These are phyloP conservation scores for Pulveroboletus sp. DNA, from an alignment of 768 basidiomycete species.

Conservation along the genomic window DNA sequence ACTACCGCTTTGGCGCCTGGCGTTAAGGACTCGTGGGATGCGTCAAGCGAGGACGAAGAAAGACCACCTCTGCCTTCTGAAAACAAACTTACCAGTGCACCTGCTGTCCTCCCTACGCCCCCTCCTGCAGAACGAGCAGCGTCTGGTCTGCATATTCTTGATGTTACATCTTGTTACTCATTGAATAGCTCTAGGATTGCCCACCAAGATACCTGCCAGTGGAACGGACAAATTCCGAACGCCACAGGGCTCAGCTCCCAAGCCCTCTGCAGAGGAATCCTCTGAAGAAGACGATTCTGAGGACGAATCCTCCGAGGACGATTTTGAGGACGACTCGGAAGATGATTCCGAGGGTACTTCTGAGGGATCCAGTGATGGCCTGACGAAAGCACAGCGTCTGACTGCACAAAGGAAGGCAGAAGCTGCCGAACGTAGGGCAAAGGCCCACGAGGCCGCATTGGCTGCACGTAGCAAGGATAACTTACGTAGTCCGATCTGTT, in stretches of 20 bases:
- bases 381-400: conserved; percentile 65
- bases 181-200: neutral
- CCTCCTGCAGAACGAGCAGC: conserved; percentile 4
- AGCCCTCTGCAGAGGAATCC: conserved; percentile 28
- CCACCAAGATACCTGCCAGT: conserved; percentile 8
- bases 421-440: conserved; percentile 75
- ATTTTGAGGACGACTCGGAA: conserved; percentile 47
- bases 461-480: conserved; percentile 87
- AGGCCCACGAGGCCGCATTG: conserved; percentile 81
- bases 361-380: conserved; percentile 56
- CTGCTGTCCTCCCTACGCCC: neutral
- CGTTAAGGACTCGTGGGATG: conserved; percentile 69
- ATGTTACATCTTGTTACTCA: neutral
- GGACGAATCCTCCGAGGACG: conserved; percentile 45
- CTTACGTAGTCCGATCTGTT: conserved; percentile 94
- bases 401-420: conserved; percentile 75
- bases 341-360: conserved; percentile 44
- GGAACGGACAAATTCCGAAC: conserved; percentile 15
- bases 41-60: conserved; percentile 55
- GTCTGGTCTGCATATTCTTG: conserved; percentile 9
- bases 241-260: conserved; percentile 26
- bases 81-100: conserved; percentile 14
- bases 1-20: conserved; percentile 29
- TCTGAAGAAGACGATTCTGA: conserved; percentile 37
- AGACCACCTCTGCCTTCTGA: conserved; percentile 13